Base-by-base conservation (phyloP, 2,329 filamentous ascomycete genomes). In the Salinomyces thailandicus region DNA sequence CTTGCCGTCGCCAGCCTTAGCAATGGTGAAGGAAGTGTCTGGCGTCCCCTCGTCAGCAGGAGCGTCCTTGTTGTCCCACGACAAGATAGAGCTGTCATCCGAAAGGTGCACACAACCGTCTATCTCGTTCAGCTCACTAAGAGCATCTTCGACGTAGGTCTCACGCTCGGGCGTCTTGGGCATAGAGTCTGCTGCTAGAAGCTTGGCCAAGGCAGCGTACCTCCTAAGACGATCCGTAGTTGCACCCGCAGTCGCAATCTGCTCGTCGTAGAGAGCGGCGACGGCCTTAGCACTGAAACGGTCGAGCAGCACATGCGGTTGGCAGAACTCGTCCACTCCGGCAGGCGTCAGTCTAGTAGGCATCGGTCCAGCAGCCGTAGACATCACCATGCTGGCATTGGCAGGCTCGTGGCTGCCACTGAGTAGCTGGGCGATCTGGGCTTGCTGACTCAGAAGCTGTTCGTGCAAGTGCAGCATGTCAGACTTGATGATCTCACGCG, bases 291-390 rank as follows among this genome's bases (percentile, higher is more conserved):
- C 24, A 14, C 26, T 14, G 7, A 31, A 35, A 4, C 30, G 18
- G 27, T 38, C 11, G n/a, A 39, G 18, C 33, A 42, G 32, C 6
- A 36, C 22, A 27, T 36, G 36, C 15, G 36, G 40, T 5, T 17
- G 6, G 11, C 14, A 8, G 12, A 36, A 14, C 19, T 33, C 28
- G 9, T 26, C 22, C 9, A 26, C 22, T 2, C 22, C 22, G n/a
- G 9, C 22, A 8, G 9, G 9, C 9, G 3, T 2, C 22, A 3
- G 9, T 9, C n/a, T n/a, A 8, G 9, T n/a, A 26, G 3, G 9
- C 22, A 8, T n/a, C 3, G 3, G 9, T 4, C 22, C 22, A 2
- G 2, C 22, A 26, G 22, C 22, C 9, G 22, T n/a, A 26, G 22
- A 8, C 9, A n/a, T 4, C 9, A 2, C 22, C 22, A 2, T 2